Base-by-base conservation (phyloP, 202 grass and related monocot genomes). In the Zizania palustris region DNA sequence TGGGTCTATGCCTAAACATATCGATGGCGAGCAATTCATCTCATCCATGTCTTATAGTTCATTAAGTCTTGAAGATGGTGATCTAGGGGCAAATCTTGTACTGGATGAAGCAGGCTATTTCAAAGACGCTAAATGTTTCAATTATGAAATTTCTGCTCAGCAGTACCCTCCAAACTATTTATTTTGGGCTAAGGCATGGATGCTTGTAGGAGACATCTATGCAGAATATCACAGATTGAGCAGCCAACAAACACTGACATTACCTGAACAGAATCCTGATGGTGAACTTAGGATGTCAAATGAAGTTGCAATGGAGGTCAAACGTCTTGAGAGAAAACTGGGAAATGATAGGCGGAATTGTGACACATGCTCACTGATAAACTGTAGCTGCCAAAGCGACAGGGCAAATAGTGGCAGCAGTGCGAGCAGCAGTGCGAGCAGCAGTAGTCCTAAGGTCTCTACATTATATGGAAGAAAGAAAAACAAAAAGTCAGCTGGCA, bases 271-370 rank as follows among this genome's bases (percentile, higher is more conserved):
- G 54, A 85, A 86, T 38, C 88, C 75, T 53, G 83, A 76, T 49
- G 88, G 68, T 71, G 82, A 83, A 67, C 66, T 86, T 63, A 82
- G 79, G 74, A 93, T 98, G 85, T 92, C 96, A 81, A 92, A 92
- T 90, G 96, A 98, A 90, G 91, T 98, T 80, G 96, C 91, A 64
- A 90, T 90, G 85, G 96, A 95, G 82, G 81, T 98, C 55, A 98
- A 98, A 88, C 91, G 91, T 39, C 86, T 98, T 69, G 95, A 92
- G 83, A 95, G 88, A 84, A 95, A 98, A 83, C 63, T 98, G 50
- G 92, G 91, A 64, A 93, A 89, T 81, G 83, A 89, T 81, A 87
- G 80, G 53, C 80, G 87, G 60, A 98, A 90, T 71, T 95, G 96
- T 72, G 80, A 65, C 61, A 92, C 87, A 42, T 98, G 96, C 74